Evolutionary conservation across 371 early-diverging fungal genomes (phyloP).

Genomic region (Rhizopus sp.): DNA sequence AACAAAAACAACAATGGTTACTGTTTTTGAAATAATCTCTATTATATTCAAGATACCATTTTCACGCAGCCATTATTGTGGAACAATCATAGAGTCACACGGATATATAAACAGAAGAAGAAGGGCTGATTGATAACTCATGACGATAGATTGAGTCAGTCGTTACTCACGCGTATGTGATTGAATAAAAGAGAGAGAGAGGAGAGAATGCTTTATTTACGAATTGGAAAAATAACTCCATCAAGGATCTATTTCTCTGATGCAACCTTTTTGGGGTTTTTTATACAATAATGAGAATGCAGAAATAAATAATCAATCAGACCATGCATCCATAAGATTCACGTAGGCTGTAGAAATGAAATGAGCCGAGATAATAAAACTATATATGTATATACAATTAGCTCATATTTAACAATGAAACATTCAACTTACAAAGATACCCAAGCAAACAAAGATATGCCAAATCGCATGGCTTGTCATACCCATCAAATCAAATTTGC

Average conservation of each 20-base stretch:
- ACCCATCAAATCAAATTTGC: conserved; percentile 65
- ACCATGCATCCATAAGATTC: conserved; percentile 47
- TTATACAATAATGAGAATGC: background rate
- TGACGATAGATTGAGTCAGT: no score
- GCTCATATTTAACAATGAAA: background rate
- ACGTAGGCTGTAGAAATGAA: conserved; percentile 48
- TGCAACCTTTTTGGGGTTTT: no score
- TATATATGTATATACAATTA: conserved; percentile 5
- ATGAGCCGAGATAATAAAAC: conserved; percentile 58
- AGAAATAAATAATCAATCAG: background rate
- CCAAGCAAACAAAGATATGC: conserved; percentile 68
- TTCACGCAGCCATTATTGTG: no score
- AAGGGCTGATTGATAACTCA: no score
- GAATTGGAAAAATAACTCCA: background rate
- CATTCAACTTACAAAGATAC: conserved; percentile 45
- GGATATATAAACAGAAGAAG: no score
- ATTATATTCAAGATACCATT: no score
- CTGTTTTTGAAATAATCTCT: no score
- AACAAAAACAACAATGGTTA: no score
- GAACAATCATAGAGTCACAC: no score
- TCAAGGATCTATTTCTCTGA: background rate
- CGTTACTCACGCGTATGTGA: no score
- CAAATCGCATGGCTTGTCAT: conserved; percentile 71
- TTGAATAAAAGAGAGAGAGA: no score
- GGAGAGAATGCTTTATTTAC: conserved; percentile 3